Evolutionary conservation across 139 green algal species (phyloP), one percentile per base, ranked within the genome.

Genomic region (Picochlorum costavermella): DNA sequence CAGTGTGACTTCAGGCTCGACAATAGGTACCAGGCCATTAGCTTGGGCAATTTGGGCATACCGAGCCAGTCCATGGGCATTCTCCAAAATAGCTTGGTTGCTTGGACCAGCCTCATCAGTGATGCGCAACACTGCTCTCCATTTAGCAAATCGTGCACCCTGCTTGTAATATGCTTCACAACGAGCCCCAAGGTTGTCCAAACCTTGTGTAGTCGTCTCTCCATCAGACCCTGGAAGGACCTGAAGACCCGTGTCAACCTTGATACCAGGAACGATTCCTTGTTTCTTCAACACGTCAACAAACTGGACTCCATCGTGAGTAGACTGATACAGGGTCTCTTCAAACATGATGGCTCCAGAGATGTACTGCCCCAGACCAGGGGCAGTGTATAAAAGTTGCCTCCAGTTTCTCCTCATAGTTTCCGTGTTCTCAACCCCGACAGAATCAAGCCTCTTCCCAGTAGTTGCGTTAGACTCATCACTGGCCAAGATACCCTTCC

Each of bases 291-390:
- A 70, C 2, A 83, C 29, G 16, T 92, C 75, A 30, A 89, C 75
- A 66, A 97, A 90, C 20, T 74, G 80, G 40, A 67, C 67, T 37
- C 81, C 82, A 6, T 78, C 81, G 1, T 60, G 55, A 28, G 28
- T 64, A 25, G 49, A 74, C 75, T 95, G 84, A 48, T 81, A 88
- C n/a, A 96, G 72, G 0, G 88, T 97, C 73, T 97, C 91, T 66
- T 98, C 93, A 81, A 96, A 97, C 84, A 98, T 88, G 81, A 98
- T 98, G 60, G 79, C 78, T 16, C 86, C 84, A 25, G 61, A 81
- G 72, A 98, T 91, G 80, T 95, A 95, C 75, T 98, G 71, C 37
- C 92, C 91, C 37, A 98, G 75, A 51, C 86, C 82, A 67, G 83
- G 36, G 11, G 72, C 60, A 26, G 60, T 56, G 20, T 66, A 66